Evolutionary conservation across 192 early-diverging fungal species (phyloP).

Genomic region (Coemansia biformis): DNA sequence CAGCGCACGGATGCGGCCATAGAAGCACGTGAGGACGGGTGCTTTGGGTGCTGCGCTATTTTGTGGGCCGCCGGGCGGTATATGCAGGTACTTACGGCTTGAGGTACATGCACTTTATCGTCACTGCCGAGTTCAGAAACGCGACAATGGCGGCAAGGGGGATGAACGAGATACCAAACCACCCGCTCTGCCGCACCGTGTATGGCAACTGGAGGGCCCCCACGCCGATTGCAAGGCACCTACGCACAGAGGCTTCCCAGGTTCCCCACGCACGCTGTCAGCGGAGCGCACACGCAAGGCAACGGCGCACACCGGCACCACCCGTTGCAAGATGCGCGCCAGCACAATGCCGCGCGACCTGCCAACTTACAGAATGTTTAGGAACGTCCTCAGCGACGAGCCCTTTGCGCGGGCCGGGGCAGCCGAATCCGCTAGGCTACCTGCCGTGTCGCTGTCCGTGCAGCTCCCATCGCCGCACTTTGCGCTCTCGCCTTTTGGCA

Average conservation of each 20-base stretch:
- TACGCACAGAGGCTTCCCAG: too few species aligned
- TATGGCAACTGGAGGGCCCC: conserved; percentile 40
- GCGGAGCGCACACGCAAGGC: too few species aligned
- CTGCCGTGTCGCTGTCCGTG: not conserved
- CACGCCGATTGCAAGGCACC: conserved; percentile 41
- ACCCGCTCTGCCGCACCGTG: conserved; percentile 40
- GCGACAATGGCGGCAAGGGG: conserved; percentile 27
- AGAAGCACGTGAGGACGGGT: not conserved
- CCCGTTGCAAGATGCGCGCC: not conserved
- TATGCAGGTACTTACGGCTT: conserved; percentile 39
- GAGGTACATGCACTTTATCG: conserved; percentile 36
- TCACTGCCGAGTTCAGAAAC: conserved; percentile 28
- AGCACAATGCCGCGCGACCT: not conserved
- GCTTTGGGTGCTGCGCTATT: too few species aligned
- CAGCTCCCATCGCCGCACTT: not conserved
- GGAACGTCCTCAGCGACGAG: conserved; percentile 31
- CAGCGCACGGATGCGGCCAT: too few species aligned
- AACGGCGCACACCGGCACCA: too few species aligned
- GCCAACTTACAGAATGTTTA: conserved; percentile 36
- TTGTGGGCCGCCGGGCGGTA: too few species aligned
- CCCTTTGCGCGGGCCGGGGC: conserved; percentile 6
- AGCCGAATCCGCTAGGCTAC: not conserved
- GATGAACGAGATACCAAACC: conserved; percentile 34
- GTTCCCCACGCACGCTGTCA: too few species aligned
- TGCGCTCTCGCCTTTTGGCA: not conserved